Evolutionary conservation across 2,329 filamentous ascomycete genomes (phyloP).

Genomic region (Ophioceras dolichostomum): DNA sequence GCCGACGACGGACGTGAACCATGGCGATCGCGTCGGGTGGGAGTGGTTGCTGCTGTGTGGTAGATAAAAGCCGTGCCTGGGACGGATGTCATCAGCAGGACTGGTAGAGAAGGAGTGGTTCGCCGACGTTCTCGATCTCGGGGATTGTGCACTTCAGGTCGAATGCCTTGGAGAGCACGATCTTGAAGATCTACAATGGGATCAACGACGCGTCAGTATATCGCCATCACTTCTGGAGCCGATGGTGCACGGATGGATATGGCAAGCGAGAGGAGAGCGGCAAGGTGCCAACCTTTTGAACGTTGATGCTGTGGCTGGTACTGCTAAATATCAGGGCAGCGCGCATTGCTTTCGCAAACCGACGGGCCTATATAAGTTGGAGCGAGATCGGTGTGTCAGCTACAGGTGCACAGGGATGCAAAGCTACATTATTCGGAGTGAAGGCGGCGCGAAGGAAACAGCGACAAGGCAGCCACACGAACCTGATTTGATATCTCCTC

Average conservation of each 20-base stretch:
- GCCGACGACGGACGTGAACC: too few species aligned
- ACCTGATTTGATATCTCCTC: constrained; percentile 98
- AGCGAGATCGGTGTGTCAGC: not conserved
- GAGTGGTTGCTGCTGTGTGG: too few species aligned
- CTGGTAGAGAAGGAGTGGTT: constrained; percentile 87
- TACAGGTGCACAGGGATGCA: too few species aligned
- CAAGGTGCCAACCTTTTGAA: constrained; percentile 97
- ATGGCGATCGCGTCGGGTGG: too few species aligned
- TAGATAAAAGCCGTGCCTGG: too few species aligned
- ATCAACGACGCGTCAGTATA: too few species aligned
- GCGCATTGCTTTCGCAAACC: constrained; percentile 97
- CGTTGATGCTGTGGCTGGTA: constrained; percentile 98
- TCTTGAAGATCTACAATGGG: constrained; percentile 98
- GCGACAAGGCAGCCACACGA: too few species aligned
- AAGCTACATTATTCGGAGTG: too few species aligned
- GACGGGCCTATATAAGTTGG: constrained; percentile 83
- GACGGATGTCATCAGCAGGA: constrained; percentile 30
- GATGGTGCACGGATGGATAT: too few species aligned
- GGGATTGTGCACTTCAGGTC: constrained; percentile 98
- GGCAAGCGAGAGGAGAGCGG: too few species aligned
- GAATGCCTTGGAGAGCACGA: constrained; percentile 95
- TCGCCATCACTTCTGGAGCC: too few species aligned
- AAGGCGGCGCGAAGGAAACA: constrained; percentile 6
- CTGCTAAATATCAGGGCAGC: constrained; percentile 96
- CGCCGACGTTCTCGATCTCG: constrained; percentile 95